Evolutionary conservation across 1,284 basidiomycete species (phyloP).

Genomic region (Cystobasidium slooffiae): DNA sequence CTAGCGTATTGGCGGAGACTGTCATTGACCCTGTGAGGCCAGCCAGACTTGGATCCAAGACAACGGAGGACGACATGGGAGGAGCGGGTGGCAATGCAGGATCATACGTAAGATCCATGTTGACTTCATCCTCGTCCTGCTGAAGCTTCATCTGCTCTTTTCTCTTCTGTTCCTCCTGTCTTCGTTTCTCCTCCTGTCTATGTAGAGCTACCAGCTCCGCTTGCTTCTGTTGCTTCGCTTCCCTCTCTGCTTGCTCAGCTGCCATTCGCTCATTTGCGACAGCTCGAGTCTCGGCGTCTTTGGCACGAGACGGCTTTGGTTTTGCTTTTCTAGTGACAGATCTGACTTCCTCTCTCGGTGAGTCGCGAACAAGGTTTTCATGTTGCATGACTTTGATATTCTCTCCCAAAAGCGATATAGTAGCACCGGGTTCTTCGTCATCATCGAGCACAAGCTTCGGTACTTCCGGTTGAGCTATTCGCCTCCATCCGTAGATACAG

Average conservation of each 20-base stretch:
- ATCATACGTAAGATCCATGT: conserved; percentile 27
- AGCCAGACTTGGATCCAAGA: conserved; percentile 12
- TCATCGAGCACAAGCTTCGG: conserved; percentile 34
- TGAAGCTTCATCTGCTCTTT: conserved; percentile 10
- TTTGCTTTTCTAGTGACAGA: conserved; percentile 42
- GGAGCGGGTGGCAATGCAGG: conserved; percentile 14
- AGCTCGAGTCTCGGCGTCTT: conserved; percentile 32
- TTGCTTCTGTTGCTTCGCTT: conserved; percentile 16
- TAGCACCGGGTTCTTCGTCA: conserved; percentile 27
- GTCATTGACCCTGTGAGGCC: conserved; percentile 1
- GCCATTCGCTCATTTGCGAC: conserved; percentile 22
- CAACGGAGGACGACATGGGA: not conserved
- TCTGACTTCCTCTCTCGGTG: conserved; percentile 33
- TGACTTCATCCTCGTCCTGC: conserved; percentile 15
- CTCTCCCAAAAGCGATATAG: conserved; percentile 7
- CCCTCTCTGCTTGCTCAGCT: conserved; percentile 22
- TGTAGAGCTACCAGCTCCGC: conserved; percentile 18
- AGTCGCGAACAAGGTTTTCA: conserved; percentile 34
- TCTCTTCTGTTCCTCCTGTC: conserved; percentile 18
- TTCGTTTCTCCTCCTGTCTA: conserved; percentile 3
- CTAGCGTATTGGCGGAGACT: conserved; percentile 2
- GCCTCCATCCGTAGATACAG: conserved; percentile 42
- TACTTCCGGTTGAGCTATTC: conserved; percentile 32
- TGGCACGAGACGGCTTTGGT: conserved; percentile 39
- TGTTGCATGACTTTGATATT: conserved; percentile 43